phyloP scores from a whole-genome alignment of 169 alveolate species.

The Plasmodium cynomolgi region DNA sequence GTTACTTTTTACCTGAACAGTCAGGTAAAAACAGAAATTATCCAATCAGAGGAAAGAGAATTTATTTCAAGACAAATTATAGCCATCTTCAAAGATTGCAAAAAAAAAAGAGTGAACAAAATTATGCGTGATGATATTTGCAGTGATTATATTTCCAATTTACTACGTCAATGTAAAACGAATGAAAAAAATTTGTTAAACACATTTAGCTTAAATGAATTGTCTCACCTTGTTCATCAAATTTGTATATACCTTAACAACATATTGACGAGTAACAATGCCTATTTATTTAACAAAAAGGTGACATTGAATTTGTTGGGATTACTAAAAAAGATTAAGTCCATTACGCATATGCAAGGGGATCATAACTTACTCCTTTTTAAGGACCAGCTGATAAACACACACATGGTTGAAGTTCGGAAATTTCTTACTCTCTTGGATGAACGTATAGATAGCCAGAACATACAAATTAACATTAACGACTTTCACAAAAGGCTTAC shows the following conservation, averaged over 20 bases:
- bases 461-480: constrained; percentile 42
- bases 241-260: constrained; percentile 4
- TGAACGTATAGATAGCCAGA: constrained; percentile 20
- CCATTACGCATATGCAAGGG: background rate
- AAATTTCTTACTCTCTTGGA: constrained; percentile 11
- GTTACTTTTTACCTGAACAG: constrained; percentile 19
- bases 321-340: constrained; percentile 15
- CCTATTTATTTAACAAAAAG: constrained; percentile 44
- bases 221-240: constrained; percentile 22
- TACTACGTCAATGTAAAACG: background rate
- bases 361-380: constrained; percentile 13
- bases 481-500: constrained; percentile 15
- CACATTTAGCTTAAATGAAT: constrained; percentile 12
- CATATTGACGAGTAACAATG: constrained; percentile 13
- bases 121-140: background rate
- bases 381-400: constrained; percentile 3
- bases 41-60: constrained; percentile 14
- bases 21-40: constrained; percentile 10
- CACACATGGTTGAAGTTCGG: background rate
- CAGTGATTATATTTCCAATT: background rate
- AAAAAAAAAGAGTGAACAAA: background rate
- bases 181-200: background rate
- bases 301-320: constrained; percentile 15
- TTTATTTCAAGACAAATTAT: background rate
- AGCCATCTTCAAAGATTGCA: background rate